These are phyloP conservation scores for Mucuna pruriens DNA, from an alignment of 306 rosid genomes.

Conservation along the genomic window DNA sequence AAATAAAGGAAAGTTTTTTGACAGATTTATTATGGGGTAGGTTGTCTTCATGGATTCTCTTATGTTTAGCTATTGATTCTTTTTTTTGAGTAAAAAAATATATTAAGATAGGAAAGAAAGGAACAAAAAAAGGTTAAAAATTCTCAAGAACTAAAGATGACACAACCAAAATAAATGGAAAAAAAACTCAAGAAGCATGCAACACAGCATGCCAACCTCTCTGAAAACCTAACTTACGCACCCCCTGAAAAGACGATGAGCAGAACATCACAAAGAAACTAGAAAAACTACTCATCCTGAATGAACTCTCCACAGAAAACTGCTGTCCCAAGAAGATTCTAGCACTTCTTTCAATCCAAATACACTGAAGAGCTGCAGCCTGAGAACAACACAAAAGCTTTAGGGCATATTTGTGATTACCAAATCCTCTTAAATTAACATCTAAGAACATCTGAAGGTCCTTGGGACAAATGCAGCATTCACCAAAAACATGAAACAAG, in stretches of 20 bases:
- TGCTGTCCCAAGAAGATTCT: neutral
- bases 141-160: neutral
- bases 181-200: neutral
- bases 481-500: neutral
- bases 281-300: neutral
- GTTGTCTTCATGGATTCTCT: constrained; percentile 4
- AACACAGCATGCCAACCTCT: neutral
- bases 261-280: neutral
- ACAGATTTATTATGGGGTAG: neutral
- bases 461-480: neutral
- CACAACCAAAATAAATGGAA: neutral
- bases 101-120: neutral
- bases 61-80: neutral
- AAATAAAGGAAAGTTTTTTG: neutral
- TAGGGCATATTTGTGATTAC: neutral
- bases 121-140: neutral
- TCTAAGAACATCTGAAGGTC: neutral
- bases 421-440: neutral
- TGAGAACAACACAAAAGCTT: neutral
- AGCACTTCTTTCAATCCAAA: neutral
- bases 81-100: neutral
- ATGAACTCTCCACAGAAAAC: neutral
- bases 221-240: neutral
- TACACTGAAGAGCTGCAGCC: neutral
- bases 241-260: neutral